Conservation (phyloP, 2,329 filamentous ascomycete genomes). For the Penicillium sp. region DNA sequence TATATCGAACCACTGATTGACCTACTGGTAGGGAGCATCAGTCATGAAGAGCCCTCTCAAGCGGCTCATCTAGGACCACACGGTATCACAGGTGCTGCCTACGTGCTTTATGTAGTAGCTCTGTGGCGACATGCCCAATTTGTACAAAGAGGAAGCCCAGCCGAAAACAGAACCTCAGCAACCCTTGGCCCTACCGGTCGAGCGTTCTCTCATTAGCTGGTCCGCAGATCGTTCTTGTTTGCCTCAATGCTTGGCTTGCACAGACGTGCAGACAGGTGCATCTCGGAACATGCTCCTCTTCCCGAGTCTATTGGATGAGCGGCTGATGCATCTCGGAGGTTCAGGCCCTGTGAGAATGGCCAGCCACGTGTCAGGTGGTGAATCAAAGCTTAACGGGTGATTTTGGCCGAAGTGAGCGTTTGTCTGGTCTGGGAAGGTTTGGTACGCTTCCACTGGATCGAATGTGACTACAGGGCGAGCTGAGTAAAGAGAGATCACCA, state of each 20-base stretch:
- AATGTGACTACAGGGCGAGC: background rate
- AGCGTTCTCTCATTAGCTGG: background rate
- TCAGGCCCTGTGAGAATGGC: background rate
- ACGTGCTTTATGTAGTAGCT: background rate
- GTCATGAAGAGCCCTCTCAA: background rate
- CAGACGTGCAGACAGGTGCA: background rate
- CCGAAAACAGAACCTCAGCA: background rate
- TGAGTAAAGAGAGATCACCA: background rate
- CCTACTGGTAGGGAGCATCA: background rate
- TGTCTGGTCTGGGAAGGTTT: too few species aligned
- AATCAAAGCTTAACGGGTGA: background rate
- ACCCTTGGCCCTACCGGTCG: background rate
- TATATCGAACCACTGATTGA: too few species aligned
- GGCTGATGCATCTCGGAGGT: background rate
- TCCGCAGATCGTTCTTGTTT: background rate
- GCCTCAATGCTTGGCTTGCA: constrained; percentile 1
- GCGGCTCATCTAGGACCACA: background rate
- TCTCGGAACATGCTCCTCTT: background rate
- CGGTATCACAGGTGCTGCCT: background rate
- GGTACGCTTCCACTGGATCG: background rate
- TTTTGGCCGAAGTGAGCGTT: background rate
- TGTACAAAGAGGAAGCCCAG: background rate
- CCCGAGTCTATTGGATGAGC: background rate
- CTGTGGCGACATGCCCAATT: background rate
- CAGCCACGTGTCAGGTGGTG: background rate